A percentile compares a stretch with the other conserved stretches of the same genome.
phyloP scores from a whole-genome alignment of 2,329 filamentous ascomycete genomes.

The Dryadomyces quercus-mongolicae region DNA sequence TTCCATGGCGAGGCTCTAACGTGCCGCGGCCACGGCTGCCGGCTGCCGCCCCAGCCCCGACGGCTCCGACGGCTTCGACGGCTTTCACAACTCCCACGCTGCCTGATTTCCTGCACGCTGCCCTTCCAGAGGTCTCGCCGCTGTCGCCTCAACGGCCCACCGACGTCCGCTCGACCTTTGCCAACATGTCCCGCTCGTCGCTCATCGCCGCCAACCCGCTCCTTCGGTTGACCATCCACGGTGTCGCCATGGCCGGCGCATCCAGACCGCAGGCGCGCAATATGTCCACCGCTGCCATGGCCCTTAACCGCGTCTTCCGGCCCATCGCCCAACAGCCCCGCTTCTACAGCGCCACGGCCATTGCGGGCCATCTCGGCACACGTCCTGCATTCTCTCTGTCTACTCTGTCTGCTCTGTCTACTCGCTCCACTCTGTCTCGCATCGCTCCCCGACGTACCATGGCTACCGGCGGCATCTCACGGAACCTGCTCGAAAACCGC shows the following conservation, averaged over 20 bases:
- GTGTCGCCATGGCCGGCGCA: background rate
- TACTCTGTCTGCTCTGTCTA: background rate
- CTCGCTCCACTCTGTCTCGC: background rate
- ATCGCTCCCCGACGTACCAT: conserved; percentile 8
- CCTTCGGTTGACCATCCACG: background rate
- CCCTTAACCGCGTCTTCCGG: conserved; percentile 1
- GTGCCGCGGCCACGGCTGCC: background rate
- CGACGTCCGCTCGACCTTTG: conserved; percentile 11
- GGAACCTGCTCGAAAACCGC: conserved; percentile 64
- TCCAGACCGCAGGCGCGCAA: conserved; percentile 1
- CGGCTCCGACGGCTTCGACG: no score
- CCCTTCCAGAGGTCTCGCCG: conserved; percentile 11
- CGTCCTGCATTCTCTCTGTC: background rate
- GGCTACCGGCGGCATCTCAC: conserved; percentile 34
- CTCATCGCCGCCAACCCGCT: conserved; percentile 4
- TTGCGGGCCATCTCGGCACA: background rate
- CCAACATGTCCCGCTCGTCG: conserved; percentile 3
- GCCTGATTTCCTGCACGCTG: background rate
- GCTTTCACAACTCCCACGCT: background rate
- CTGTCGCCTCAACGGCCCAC: conserved; percentile 13
- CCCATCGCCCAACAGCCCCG: conserved; percentile 3
- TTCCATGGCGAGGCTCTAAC: conserved; percentile 21
- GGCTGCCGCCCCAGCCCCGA: background rate
- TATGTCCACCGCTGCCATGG: background rate
- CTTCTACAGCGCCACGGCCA: conserved; percentile 1